These are phyloP conservation scores for Ambrosia hybrid DNA, from an alignment of 140 eudicot genomes.

Conservation along the genomic window DNA sequence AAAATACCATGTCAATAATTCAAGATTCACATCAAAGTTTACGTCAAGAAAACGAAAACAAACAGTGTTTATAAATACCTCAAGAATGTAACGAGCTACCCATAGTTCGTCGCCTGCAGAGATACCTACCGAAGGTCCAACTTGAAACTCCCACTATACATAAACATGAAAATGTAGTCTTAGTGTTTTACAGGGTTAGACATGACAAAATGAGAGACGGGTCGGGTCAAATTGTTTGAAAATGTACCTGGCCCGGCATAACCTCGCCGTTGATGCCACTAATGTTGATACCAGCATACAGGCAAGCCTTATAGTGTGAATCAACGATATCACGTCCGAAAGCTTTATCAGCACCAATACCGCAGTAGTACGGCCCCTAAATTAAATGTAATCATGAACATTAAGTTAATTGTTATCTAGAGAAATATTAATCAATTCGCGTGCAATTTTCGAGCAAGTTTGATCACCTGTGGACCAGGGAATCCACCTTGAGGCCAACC, in stretches of 20 bases:
- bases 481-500: no score
- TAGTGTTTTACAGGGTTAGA: background rate
- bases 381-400: background rate
- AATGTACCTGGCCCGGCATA: constrained; percentile 86
- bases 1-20: background rate
- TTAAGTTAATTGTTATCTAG: background rate
- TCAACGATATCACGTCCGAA: constrained; percentile 88
- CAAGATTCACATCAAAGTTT: no score
- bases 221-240: background rate
- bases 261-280: constrained; percentile 90
- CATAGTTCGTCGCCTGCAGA: background rate
- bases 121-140: no score
- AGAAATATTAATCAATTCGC: background rate
- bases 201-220: background rate
- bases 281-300: constrained; percentile 78
- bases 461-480: no score
- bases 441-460: background rate
- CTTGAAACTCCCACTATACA: constrained; percentile 59
- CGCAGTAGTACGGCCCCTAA: constrained; percentile 92
- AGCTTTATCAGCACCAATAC: constrained; percentile 86
- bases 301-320: constrained; percentile 86
- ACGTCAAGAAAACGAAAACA: no score
- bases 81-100: background rate
- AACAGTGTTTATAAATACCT: no score
- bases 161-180: background rate